Conservation (phyloP, 2,329 filamentous ascomycete species). For the Colletotrichum agaves region DNA sequence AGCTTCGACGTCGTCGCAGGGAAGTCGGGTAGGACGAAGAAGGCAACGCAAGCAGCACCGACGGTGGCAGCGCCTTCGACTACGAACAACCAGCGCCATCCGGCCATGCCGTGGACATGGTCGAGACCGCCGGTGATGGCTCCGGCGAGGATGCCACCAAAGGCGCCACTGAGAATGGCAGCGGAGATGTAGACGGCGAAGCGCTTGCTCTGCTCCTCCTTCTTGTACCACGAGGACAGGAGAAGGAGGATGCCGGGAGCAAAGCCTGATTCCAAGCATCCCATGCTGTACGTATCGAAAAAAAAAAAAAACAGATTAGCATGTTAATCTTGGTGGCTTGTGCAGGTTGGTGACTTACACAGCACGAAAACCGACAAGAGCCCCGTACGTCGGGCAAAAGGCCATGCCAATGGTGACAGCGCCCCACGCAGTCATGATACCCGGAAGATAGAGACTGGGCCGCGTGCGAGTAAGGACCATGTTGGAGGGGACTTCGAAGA, state of each 20-base stretch:
- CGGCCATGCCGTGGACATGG: constrained; percentile 58
- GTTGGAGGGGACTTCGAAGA: constrained; percentile 74
- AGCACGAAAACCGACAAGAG: constrained; percentile 52
- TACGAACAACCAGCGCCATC: constrained; percentile 67
- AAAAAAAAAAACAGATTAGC: too few species aligned
- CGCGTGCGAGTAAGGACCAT: constrained; percentile 70
- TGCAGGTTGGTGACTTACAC: constrained; percentile 20
- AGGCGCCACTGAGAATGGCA: constrained; percentile 74
- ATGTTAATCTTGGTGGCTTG: neutral
- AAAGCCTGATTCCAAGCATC: constrained; percentile 68
- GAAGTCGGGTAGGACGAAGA: constrained; percentile 77
- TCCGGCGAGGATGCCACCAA: constrained; percentile 70
- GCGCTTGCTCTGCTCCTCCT: constrained; percentile 45
- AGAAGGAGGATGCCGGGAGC: constrained; percentile 70
- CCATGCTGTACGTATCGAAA: constrained; percentile 47
- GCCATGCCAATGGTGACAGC: constrained; percentile 44
- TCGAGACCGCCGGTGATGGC: constrained; percentile 66
- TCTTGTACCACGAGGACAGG: constrained; percentile 74
- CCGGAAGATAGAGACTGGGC: constrained; percentile 72
- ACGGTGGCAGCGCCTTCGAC: constrained; percentile 74
- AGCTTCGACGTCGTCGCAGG: constrained; percentile 64
- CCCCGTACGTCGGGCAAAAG: constrained; percentile 42
- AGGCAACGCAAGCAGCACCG: constrained; percentile 68
- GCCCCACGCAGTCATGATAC: constrained; percentile 69
- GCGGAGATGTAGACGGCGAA: constrained; percentile 77